phyloP scores from a whole-genome alignment of 2,329 filamentous ascomycete genomes.

The Fonsecaea pugnacius region DNA sequence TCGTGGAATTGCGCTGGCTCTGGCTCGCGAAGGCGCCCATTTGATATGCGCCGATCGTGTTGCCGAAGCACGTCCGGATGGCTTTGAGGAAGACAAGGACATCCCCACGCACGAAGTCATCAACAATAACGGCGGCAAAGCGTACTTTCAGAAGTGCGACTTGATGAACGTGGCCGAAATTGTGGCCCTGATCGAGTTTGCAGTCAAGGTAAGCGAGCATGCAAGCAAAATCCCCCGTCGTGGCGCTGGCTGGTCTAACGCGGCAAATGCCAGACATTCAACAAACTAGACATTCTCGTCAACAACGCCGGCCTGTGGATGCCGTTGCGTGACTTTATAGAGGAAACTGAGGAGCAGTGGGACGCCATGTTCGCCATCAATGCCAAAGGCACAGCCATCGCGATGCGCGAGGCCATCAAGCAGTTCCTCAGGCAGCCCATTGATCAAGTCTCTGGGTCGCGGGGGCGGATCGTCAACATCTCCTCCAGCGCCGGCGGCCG shows the following conservation, averaged over 20 bases:
- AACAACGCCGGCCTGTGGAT: constrained; percentile 58
- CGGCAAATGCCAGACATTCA: constrained; percentile 3
- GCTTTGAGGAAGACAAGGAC: constrained; percentile 24
- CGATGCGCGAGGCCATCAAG: constrained; percentile 24
- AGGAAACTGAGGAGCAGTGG: constrained; percentile 55
- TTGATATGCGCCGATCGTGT: constrained; percentile 51
- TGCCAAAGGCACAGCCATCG: constrained; percentile 54
- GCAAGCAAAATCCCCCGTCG: background rate
- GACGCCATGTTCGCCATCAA: constrained; percentile 61
- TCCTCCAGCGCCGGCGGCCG: constrained; percentile 38
- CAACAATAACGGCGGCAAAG: constrained; percentile 14
- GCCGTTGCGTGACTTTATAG: constrained; percentile 40
- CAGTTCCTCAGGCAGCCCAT: constrained; percentile 60
- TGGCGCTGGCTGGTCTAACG: background rate
- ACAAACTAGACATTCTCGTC: constrained; percentile 55
- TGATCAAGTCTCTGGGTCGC: constrained; percentile 49
- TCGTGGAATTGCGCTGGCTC: constrained; percentile 51
- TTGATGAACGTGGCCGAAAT: constrained; percentile 13
- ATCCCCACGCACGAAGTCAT: constrained; percentile 25
- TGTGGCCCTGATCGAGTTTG: constrained; percentile 41
- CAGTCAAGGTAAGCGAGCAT: constrained; percentile 38
- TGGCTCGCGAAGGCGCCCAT: constrained; percentile 46
- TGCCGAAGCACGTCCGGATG: constrained; percentile 24
- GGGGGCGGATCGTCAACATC: constrained; percentile 61
- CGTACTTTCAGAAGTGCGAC: constrained; percentile 18